Evolutionary conservation across 495 filamentous ascomycete species (phyloP), one percentile per base, ranked within the genome.

Genomic region (Hyaloscypha hepaticicola): DNA sequence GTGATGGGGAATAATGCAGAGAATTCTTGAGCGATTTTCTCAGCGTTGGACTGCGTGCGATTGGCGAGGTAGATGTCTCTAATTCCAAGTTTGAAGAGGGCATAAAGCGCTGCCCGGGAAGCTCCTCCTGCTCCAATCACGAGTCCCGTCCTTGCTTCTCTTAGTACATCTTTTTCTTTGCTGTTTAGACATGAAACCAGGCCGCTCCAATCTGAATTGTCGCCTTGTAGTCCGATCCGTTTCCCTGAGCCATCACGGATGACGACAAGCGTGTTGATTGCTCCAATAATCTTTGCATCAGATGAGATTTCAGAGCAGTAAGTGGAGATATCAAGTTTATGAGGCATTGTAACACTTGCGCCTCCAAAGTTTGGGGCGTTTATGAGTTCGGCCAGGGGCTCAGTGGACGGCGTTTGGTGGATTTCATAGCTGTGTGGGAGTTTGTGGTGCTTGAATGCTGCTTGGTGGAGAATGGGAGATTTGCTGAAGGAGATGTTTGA

Each of bases 401-500:
- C 1, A 22, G 5, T 56, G 53, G 21, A 22, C 3, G 26, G 3
- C 19, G 53, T 26, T 28, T 56, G 3, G 28, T 26, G 53, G 26
- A 33, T 5, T 4, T 9, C 31, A 7, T 56, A 27, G 21, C 25
- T 26, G 21, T 27, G 26, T 56, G 21, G 21, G 25, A 56, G 53
- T 4, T 56, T 27, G 9, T 26, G 53, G 27, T 56, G 3, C 6
- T 56, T 28, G 53, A 26, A 56, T 1, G 26, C 25, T 33, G 26
- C 26, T 31, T 56, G 53, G 16, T 31, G 53, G 53, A 56, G 53
- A 19, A 56, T 22, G 26, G 53, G 53, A 21, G 53, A 31, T 29
- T 26, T 22, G 26, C 21, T 26, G 28, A 26, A 27, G 29, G 53
- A 22, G 28, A 56, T 28, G 8, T 22, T 22, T 9, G 5, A n/a